Base-by-base conservation (phyloP, 2,329 filamentous ascomycete species). In the Nigrospora osmanthi region DNA sequence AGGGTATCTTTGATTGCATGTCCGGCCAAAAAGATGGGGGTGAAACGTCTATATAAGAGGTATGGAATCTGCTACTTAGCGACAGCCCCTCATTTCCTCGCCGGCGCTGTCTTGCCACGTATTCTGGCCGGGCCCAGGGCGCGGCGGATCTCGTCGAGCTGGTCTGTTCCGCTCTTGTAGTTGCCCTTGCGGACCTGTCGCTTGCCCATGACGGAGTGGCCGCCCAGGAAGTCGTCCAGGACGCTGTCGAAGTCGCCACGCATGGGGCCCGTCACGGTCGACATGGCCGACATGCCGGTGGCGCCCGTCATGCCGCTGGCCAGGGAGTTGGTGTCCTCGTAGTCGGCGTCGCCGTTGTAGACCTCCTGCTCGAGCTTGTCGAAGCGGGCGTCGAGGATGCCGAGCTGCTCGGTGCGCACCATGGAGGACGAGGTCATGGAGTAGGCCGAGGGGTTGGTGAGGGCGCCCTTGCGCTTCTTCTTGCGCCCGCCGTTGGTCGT, bases 401-500 rank as follows among this genome's bases (percentile, higher is more conserved):
- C 83, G 48, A 94, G 78, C 36, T 89, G 88, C 58, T 96, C 91
- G 2, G 90, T 98, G 45, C 93, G 81, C 42, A 88, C 83, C 15
- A 95, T 73, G 0, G 89, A 85, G 0, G 89, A 94, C 1, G 87
- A 94, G 0, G 87, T 89, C 90, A 95, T 95, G 43, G 87, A 93
- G 67, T 93, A 95, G 47, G 79, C 82, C 1, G 89, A 93, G 1
- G 87, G 85, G 52, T 86, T 88, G 4, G 91, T 97, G 63, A 94
- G 69, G 3, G 93, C 91, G 38, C 90, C 91, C 72, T 95, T 97
- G 60, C 91, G 82, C 78, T 95, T 96, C 82, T 97, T 97, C 49
- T 77, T 78, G 43, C 87, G 81, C 12, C 89, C 89, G 33, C 87
- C 88, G 49, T 83, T 85, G 1, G 87, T 84, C 3, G 85, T 89